Evolutionary conservation across 2,329 filamentous ascomycete species (phyloP), one percentile per base, ranked within the genome.

Genomic region (Paracoccidioides brasiliensis): DNA sequence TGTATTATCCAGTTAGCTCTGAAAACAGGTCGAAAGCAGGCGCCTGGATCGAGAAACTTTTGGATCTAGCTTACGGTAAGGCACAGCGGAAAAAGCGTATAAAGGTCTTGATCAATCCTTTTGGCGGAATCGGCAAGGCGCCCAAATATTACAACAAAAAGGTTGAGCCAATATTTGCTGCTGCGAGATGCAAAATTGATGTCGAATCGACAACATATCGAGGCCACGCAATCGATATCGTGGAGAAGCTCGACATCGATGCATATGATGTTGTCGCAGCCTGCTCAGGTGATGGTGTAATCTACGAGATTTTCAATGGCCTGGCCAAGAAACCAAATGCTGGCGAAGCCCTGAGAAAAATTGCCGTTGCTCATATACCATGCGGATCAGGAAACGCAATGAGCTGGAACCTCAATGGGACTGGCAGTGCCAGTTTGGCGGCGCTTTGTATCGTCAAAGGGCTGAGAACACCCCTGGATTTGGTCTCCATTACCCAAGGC

Each of bases 341-440:
- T 22, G 76, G 78, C 37, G 79, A 79, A 55, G 93, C 91, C 0
- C 73, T 98, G 58, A 74, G 77, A 28, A 86, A 84, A 64, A 73
- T 97, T 12, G 88, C 93, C 0, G 83, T 98, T 1, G 85, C 84
- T 28, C 88, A 95, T 66, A 78, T 98, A 40, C 93, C 93, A 1
- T 95, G 90, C 66, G 93, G 93, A 12, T 93, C 88, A 52, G 93
- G 93, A 5, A 98, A 98, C 69, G 93, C 88, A 28, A 86, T 97
- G 83, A 87, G 88, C 59, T 84, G 86, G 74, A 97, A 96, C 69
- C 73, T 94, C 49, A 89, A 88, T 61, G 93, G 91, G 4, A 90
- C 90, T 0, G 80, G 85, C 60, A 83, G 80, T 60, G 80, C 86
- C 7, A 86, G 83, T 57, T 69, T 88, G 48, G 89, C 90, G 0